Evolutionary conservation across 2,329 filamentous ascomycete genomes (phyloP).

Genomic region (Xylariaceae sp.): DNA sequence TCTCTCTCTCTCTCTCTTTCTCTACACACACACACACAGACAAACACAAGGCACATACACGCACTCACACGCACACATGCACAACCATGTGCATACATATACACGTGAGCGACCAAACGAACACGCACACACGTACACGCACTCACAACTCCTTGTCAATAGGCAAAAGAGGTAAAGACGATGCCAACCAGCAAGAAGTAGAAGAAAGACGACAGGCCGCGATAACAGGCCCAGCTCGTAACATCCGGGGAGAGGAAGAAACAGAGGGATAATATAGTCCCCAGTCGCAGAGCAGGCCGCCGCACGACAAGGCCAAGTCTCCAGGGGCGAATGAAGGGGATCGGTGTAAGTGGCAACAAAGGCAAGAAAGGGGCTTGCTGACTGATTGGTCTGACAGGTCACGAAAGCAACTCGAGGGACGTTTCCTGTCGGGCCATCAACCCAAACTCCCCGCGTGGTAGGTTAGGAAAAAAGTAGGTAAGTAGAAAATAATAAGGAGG

Average conservation of each 20-base stretch:
- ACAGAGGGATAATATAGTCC: not conserved
- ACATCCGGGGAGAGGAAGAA: not conserved
- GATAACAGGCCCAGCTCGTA: not conserved
- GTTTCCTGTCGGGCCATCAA: slow-evolving; percentile 5
- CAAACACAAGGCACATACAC: not conserved
- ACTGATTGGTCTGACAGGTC: not conserved
- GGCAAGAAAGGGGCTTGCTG: slow-evolving; percentile 12
- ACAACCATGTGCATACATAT: not conserved
- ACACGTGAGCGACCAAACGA: not conserved
- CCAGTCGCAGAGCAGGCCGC: slow-evolving; percentile 8
- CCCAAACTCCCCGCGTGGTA: slow-evolving; percentile 11
- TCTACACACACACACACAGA: not conserved
- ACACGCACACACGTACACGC: not conserved
- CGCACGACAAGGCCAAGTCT: slow-evolving; percentile 8
- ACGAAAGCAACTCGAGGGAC: slow-evolving; percentile 7
- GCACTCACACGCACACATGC: not conserved
- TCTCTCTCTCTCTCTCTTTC: not conserved
- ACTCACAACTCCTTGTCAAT: not conserved
- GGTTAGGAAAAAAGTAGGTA: not conserved
- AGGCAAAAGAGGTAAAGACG: not conserved
- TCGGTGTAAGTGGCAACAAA: slow-evolving; percentile 13
- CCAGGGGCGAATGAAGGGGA: slow-evolving; percentile 7
- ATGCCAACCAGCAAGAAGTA: not conserved
- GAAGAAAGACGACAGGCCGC: not conserved
- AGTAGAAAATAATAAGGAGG: not conserved